phyloP scores from a whole-genome alignment of 495 filamentous ascomycete species.

The Annulohypoxylon maeteangense region DNA sequence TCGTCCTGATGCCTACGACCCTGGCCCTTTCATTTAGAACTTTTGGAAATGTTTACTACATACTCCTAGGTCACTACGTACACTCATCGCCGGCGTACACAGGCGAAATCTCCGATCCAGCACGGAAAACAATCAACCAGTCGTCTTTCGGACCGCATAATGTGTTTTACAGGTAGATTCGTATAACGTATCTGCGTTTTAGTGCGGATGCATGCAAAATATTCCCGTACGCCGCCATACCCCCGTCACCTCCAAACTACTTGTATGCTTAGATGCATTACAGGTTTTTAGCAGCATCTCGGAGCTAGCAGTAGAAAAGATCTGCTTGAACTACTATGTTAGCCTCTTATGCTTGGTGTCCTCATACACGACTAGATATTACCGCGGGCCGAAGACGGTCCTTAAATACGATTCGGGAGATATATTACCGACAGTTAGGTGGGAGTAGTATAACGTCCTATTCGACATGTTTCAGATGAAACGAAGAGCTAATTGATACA shows the following conservation, averaged over 20 bases:
- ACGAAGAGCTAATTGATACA: neutral
- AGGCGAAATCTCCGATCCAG: conserved; percentile 17
- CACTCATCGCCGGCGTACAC: conserved; percentile 7
- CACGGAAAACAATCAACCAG: conserved; percentile 6
- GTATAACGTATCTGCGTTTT: neutral
- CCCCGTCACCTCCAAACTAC: neutral
- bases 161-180: conserved; percentile 6
- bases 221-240: conserved; percentile 8
- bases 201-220: conserved; percentile 17
- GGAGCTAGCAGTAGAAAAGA: conserved; percentile 7
- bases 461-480: conserved; percentile 8
- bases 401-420: neutral
- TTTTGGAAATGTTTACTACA: conserved; percentile 12
- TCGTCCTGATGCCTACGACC: neutral
- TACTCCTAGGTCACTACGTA: too few relatives aligned
- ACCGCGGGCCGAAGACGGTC: neutral
- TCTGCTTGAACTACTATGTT: neutral
- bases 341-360: neutral
- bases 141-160: conserved; percentile 16
- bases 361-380: conserved; percentile 1
- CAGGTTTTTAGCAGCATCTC: neutral
- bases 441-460: conserved; percentile 4
- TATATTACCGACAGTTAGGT: neutral
- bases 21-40: conserved; percentile 36
- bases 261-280: neutral